Evolutionary conservation across 2,329 filamentous ascomycete genomes (phyloP).

Genomic region (Sporothrix pallida): DNA sequence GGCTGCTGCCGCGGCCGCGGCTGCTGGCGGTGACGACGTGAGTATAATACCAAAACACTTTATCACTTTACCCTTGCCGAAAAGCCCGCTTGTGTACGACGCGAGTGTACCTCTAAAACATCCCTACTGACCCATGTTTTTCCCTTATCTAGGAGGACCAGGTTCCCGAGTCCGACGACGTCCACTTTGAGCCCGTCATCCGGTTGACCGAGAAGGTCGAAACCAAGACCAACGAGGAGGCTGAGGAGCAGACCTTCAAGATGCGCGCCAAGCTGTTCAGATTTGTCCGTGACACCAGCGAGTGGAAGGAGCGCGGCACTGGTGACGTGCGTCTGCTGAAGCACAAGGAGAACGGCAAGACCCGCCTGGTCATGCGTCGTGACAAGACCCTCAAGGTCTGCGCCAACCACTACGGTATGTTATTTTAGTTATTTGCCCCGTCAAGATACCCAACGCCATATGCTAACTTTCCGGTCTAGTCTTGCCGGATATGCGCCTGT

Average conservation of each 20-base stretch:
- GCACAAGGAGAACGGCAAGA: conserved; percentile 99
- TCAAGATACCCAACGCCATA: neutral
- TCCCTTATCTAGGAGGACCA: conserved; percentile 68
- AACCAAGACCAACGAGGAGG: conserved; percentile 96
- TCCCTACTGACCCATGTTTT: conserved; percentile 6
- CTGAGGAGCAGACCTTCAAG: conserved; percentile 97
- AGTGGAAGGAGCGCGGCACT: conserved; percentile 99
- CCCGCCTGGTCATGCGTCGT: conserved; percentile 94
- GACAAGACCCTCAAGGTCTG: conserved; percentile 99
- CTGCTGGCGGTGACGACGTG: conserved; percentile 62
- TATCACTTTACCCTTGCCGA: no score
- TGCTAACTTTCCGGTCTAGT: conserved; percentile 59
- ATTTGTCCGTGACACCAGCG: conserved; percentile 87
- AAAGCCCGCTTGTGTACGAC: no score
- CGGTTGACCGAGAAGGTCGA: conserved; percentile 96
- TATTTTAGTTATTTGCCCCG: no score
- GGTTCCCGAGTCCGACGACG: conserved; percentile 84
- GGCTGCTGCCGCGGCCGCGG: conserved; percentile 62
- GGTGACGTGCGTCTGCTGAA: conserved; percentile 95
- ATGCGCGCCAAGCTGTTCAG: conserved; percentile 99
- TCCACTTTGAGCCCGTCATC: conserved; percentile 97
- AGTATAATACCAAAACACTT: conserved; percentile 34
- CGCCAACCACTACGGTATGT: conserved; percentile 96
- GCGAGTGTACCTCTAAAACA: no score
- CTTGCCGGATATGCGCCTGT: conserved; percentile 98